A percentile compares a stretch with the other conserved stretches of the same genome.
Evolutionary conservation across 306 rosid species (phyloP).

Genomic region (Castanea mollissima): DNA sequence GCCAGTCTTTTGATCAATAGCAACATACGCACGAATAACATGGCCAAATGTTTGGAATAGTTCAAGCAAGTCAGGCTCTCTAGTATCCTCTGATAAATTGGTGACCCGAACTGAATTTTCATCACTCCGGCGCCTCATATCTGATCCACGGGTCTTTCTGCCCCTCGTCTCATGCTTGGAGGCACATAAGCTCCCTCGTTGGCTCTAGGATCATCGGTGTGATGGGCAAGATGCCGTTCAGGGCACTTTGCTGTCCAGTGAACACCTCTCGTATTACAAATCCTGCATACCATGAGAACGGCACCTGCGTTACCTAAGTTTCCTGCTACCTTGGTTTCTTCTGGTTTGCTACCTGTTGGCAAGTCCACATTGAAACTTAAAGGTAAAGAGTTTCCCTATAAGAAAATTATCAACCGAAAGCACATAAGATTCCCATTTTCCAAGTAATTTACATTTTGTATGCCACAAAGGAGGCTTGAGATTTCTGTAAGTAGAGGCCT

Average conservation of each 20-base stretch:
- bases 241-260: conserved; percentile 99
- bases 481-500: neutral
- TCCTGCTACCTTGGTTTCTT: conserved; percentile 62
- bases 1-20: conserved; percentile 81
- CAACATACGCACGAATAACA: conserved; percentile 88
- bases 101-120: conserved; percentile 96
- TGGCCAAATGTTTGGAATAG: conserved; percentile 90
- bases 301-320: conserved; percentile 61
- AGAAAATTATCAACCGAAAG: neutral
- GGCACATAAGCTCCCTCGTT: conserved; percentile 73
- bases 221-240: conserved; percentile 72
- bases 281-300: conserved; percentile 88
- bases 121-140: conserved; percentile 87
- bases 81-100: conserved; percentile 88
- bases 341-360: conserved; percentile 64
- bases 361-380: neutral
- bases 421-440: neutral
- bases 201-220: conserved; percentile 42
- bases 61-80: conserved; percentile 91
- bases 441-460: neutral
- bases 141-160: conserved; percentile 48
- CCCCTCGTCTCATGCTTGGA: conserved; percentile 70
- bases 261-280: conserved; percentile 92
- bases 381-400: neutral
- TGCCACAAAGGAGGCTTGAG: neutral